Base-by-base conservation (phyloP, 2,329 filamentous ascomycete genomes). In the Hymenoscyphus fructigenus region DNA sequence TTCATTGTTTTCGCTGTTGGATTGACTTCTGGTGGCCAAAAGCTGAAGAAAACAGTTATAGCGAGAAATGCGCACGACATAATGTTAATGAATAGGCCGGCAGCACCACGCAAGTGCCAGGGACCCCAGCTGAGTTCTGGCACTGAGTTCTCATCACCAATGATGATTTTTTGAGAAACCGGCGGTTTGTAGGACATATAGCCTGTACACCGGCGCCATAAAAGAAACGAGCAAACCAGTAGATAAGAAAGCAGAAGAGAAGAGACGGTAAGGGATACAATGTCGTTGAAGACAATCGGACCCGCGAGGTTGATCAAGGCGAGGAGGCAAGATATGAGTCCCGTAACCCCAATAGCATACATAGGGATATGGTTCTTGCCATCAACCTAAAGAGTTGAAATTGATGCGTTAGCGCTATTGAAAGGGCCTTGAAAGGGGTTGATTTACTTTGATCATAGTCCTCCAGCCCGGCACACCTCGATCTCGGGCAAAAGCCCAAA, bases 401-500 rank as follows among this genome's bases (percentile, higher is more conserved):
- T 15, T 56, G 14, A 56, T 47, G 12, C 12, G 32, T 55, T 47
- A 61, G 59, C 38, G 47, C n/a, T 12, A 15, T 28, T n/a, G 5
- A 29, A 56, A 56, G 23, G 9, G 28, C 28, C 23, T 28, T 32
- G 23, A 28, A 20, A 20, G 23, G 53, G 20, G 6, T 56, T 15
- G 4, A 32, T n/a, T 59, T 63, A 63, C 61, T 44, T 63, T 57
- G 26, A 55, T 63, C 15, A 63, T 29, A 9, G 20, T 29, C 38
- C 61, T 57, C 61, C 61, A 65, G 5, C 78, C 79, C 10, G 56
- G 57, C 29, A 53, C 56, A 15, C 62, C 62, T 4, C 62, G 73
- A 66, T 81, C 80, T 63, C 80, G 73, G 12, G 79, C 76, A 67
- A 81, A 81, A 7, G 79, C 75, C 77, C 78, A 81, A 36, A 76